Conservation (phyloP, 257 asterid species). For the Osmanthus fragrans region DNA sequence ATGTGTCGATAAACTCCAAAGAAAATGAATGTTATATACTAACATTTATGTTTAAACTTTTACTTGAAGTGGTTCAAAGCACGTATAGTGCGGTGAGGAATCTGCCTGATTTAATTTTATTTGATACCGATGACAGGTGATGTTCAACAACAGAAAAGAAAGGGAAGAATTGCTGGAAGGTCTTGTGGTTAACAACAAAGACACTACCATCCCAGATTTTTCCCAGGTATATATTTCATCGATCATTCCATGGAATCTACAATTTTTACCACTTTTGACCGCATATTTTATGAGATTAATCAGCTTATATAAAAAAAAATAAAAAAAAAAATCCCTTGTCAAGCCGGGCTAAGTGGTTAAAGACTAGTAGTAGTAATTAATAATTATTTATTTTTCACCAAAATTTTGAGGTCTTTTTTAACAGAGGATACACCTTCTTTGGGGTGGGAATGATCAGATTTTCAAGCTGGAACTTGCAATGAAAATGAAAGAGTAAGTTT, state of each 20-base stretch:
- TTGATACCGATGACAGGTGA: slow-evolving; percentile 45
- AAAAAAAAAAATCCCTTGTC: too few relatives aligned
- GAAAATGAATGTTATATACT: too few relatives aligned
- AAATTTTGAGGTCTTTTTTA: neutral
- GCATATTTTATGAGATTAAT: too few relatives aligned
- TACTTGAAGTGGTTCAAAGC: too few relatives aligned
- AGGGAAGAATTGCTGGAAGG: slow-evolving; percentile 85
- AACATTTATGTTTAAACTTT: too few relatives aligned
- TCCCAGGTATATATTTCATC: slow-evolving; percentile 48
- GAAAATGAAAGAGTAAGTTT: slow-evolving; percentile 73
- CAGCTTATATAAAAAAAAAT: neutral
- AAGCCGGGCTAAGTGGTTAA: too few relatives aligned
- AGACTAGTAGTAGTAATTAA: neutral
- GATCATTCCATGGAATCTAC: too few relatives aligned
- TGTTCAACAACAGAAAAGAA: slow-evolving; percentile 85
- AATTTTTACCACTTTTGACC: too few relatives aligned
- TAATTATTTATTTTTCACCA: neutral
- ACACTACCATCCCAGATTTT: slow-evolving; percentile 56
- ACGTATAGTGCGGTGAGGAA: too few relatives aligned
- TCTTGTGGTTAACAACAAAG: slow-evolving; percentile 70
- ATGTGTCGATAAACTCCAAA: too few relatives aligned
- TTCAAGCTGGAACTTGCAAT: slow-evolving; percentile 75
- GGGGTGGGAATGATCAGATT: slow-evolving; percentile 94
- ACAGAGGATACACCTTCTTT: slow-evolving; percentile 84
- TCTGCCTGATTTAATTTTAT: neutral